phyloP scores from a whole-genome alignment of 23 red algal genomes.

The Gracilaria gracilis region DNA sequence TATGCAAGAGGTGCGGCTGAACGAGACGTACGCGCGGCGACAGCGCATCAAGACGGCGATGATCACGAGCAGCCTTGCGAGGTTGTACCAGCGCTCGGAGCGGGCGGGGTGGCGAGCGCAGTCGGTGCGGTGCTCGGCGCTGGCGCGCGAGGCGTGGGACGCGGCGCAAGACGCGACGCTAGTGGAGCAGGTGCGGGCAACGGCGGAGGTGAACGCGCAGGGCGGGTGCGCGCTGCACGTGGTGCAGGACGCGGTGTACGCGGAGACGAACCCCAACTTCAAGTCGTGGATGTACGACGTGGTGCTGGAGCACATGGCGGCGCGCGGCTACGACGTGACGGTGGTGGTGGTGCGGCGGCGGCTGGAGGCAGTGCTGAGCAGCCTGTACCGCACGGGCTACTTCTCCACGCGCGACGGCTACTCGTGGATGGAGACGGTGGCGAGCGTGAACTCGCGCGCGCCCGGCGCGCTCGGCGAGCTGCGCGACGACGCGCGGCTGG shows the following conservation, averaged over 20 bases:
- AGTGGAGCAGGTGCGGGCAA: background rate
- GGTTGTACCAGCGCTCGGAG: background rate
- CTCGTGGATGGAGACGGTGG: conserved; percentile 88
- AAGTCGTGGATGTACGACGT: conserved; percentile 89
- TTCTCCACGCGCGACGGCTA: conserved; percentile 71
- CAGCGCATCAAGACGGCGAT: conserved; percentile 55
- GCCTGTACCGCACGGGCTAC: conserved; percentile 79
- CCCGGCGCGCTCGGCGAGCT: background rate
- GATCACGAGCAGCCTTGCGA: conserved; percentile 19
- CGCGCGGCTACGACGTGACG: conserved; percentile 48
- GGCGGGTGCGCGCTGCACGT: conserved; percentile 30
- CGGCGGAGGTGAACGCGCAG: conserved; percentile 2
- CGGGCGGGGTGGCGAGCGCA: background rate
- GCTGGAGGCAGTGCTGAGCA: conserved; percentile 69
- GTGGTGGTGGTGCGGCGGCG: conserved; percentile 70
- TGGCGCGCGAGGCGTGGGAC: conserved; percentile 66
- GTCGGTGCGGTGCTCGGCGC: background rate
- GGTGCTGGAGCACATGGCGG: conserved; percentile 59
- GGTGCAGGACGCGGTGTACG: conserved; percentile 59
- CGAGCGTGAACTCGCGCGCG: conserved; percentile 52
- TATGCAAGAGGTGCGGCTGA: conserved; percentile 65
- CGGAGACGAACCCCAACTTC: conserved; percentile 91
- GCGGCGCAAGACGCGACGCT: background rate
- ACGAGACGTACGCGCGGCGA: conserved; percentile 37
- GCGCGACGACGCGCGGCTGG: conserved; percentile 26